Base-by-base conservation (phyloP, 2,329 filamentous ascomycete species). In the Colletotrichum sp. region DNA sequence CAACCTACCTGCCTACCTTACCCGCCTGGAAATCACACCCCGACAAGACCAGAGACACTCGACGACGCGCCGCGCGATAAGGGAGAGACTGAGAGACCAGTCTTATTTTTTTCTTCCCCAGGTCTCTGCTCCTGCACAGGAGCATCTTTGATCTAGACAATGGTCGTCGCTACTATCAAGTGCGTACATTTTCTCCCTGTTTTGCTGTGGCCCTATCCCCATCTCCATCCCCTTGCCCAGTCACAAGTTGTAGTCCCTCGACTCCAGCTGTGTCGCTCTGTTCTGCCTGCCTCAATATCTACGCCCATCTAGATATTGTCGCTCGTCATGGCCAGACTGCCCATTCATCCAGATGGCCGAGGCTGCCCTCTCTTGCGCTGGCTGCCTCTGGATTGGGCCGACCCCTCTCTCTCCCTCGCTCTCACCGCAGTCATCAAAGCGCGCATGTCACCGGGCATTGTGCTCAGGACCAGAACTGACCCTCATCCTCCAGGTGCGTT, bases 401-500 rank as follows among this genome's bases (percentile, higher is more conserved):
- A 32, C 43, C 39, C 56, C 22, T 70, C 67, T 28, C 48, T 48
- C 22, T 61, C 56, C 48, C 36, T n/a, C 48, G 7, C 28, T 18
- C 34, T 43, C 55, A 71, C 60, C 34, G 48, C 52, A 56, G 61
- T 30, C 58, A 76, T 74, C 64, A 74, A 74, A 74, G 73, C 73
- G 64, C 73, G 73, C 73, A 73, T 72, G 73, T 68, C 60, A 70
- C 64, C n/a, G 25, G 36, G 28, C 27, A 55, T 66, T 74, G 25
- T 66, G 58, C 52, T 52, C 32, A 22, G 25, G 16, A 39, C 13
- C n/a, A 15, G 67, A 58, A 75, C 77, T 80, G 56, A 79, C 70
- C 48, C 56, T 72, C 61, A 52, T 60, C 48, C 56, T 75, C 62
- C 76, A 99, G 97, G 88, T 99, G 97, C 88, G 97, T 99, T 83